Base-by-base conservation (phyloP, 371 early-diverging fungal genomes). In the Ordospora pajunii region DNA sequence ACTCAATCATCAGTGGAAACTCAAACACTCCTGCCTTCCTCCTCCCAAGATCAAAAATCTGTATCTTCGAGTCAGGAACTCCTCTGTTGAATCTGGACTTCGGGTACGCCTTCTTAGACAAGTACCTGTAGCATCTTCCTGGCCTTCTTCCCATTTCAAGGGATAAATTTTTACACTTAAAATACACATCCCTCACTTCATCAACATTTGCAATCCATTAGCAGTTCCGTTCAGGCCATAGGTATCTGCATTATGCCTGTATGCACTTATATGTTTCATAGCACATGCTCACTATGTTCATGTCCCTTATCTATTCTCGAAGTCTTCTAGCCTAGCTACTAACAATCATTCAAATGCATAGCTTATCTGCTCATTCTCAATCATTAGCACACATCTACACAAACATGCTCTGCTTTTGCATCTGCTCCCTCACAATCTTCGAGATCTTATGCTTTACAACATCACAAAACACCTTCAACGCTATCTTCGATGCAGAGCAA, bases 81-180 rank as follows among this genome's bases (percentile, higher is more conserved):
- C 96, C 98, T 89, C 98, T 94, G 88, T 91, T 91, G 91, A 91
- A 97, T 81, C 97, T 91, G 76, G 94, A 93, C 90, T 99, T 97
- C 82, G 96, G 96, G 88, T 97, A 99, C 80, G 98, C 97, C 91
- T 97, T 97, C 92, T 97, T 97, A 88, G 95, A 96, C 87, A 96
- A 93, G 89, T 97, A 97, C 86, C 87, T 84, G 77, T 84, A 84
- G 69, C 84, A 87, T 77, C 84, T 83, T 73, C 76, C 80, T 76
- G 84, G 83, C 82, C 83, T 84, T 80, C 84, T 79, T 51, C 83
- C 83, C 82, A 86, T 83, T 70, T 71, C 69, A 42, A 65, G 79
- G 66, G 23, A 10, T 51, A 40, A 58, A 58, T 37, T 58, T 58
- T 58, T 51, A 37, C 14, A 17, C 58, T 58, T 58, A 58, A 58